phyloP scores from a whole-genome alignment of 179 eudicot genomes.

The Silene coronaria region DNA sequence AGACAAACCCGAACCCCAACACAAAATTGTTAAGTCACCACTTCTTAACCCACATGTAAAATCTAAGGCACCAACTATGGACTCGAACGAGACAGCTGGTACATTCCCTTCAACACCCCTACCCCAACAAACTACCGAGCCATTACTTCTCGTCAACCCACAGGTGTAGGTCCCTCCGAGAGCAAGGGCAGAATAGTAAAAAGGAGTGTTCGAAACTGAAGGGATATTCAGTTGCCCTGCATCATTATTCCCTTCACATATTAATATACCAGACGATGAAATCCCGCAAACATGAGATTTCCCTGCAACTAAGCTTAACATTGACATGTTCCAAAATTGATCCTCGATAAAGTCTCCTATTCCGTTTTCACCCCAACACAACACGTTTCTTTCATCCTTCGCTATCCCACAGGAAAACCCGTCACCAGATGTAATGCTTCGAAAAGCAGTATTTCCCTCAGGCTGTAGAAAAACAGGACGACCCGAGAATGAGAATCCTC shows the following conservation, averaged over 20 bases:
- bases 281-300: slow-evolving; percentile 53
- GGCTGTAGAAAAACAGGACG: slow-evolving; percentile 18
- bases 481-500: background rate
- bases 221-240: slow-evolving; percentile 42
- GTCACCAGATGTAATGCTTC: slow-evolving; percentile 41
- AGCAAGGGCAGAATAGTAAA: slow-evolving; percentile 39
- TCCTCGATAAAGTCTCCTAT: slow-evolving; percentile 35
- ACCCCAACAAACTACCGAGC: slow-evolving; percentile 56
- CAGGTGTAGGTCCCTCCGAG: slow-evolving; percentile 42
- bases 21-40: slow-evolving; percentile 27
- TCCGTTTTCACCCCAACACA: slow-evolving; percentile 50
- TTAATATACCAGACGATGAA: slow-evolving; percentile 30
- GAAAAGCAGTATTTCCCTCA: slow-evolving; percentile 20
- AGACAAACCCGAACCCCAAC: slow-evolving; percentile 55
- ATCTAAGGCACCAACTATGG: slow-evolving; percentile 44
- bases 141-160: slow-evolving; percentile 34
- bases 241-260: slow-evolving; percentile 43
- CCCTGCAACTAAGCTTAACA: slow-evolving; percentile 47
- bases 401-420: slow-evolving; percentile 51
- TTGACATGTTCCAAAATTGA: slow-evolving; percentile 33
- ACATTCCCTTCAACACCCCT: slow-evolving; percentile 18
- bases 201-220: slow-evolving; percentile 15
- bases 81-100: slow-evolving; percentile 28
- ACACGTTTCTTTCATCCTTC: slow-evolving; percentile 28
- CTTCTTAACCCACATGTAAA: slow-evolving; percentile 45